Evolutionary conservation across 495 filamentous ascomycete genomes (phyloP), one percentile per base, ranked within the genome.

Genomic region (Jackrogersella multiformis): DNA sequence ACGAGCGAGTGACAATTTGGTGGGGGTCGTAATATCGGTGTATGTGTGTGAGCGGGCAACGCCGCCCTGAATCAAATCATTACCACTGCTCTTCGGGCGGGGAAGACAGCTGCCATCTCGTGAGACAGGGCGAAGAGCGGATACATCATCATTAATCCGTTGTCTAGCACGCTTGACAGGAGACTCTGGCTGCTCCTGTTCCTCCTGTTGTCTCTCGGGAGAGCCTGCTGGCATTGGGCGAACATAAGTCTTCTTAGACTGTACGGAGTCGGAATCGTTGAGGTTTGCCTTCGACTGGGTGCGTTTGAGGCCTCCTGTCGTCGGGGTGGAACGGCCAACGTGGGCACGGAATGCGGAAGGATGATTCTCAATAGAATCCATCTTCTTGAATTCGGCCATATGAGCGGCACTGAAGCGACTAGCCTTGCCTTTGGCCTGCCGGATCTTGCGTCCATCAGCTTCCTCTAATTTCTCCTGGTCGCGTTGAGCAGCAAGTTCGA

Each of bases 301-400:
- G 16, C 90, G 86, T 79, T 94, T 93, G 66, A 93, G 73, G n/a
- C 83, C 84, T 53, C 82, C 82, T 21, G 80, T 81, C 12, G 76
- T 55, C 12, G 85, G 84, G 56, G 85, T 82, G 68, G 84, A 80
- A 41, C 87, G 85, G 60, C 78, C 84, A 4, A 84, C 81, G 23
- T 86, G 82, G 15, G 87, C 85, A 34, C 94, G 85, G 81, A 91
- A 93, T 13, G 88, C 83, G 5, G 93, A 95, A 3, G 92, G 79
- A 78, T 97, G 93, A 56, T 87, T 88, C 20, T 86, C 91, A 75
- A 97, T 97, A 9, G 92, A 96, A 69, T 96, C 92, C 93, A 97
- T 96, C 82, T 95, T 97, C 78, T 90, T 92, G 80, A 97, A 97
- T 72, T 93, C 84, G 49, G 87, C 86, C 86, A 90, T 90, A 73